Evolutionary conservation across 306 rosid genomes (phyloP), one percentile per base, ranked within the genome.

Genomic region (Inga leiocalycina): DNA sequence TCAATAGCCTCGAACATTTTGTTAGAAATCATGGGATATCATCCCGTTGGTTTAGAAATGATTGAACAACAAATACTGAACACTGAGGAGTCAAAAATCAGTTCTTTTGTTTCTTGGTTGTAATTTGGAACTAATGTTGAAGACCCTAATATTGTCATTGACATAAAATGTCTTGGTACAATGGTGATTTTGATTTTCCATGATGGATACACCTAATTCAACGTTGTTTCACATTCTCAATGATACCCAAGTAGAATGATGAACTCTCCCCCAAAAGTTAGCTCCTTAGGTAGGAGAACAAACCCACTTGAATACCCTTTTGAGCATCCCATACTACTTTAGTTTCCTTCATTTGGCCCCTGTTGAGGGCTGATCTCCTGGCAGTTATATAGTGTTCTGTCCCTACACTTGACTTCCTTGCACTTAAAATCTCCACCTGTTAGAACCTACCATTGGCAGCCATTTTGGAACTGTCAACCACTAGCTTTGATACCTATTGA

Each of bases 141-240:
- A 75, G 66, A 71, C 54, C 62, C 72, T 37, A 64, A 32, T 19
- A 59, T 32, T 37, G 65, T 45, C 44, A 30, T 46, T 69, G 71
- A 75, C 51, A 56, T 65, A 86, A 71, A 30, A 32, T 62, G 67
- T 70, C 76, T 22, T 45, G 51, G 65, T 76, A 83, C 41, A 57
- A 27, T n/a, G 15, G 35, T 54, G 44, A 68, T 77, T 70, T 48
- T 52, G 44, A 49, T 35, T 80, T 77, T 77, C 68, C 51, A 10
- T 30, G 49, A 78, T 17, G 66, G 24, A 67, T 45, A 30, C 65
- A 54, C 75, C 73, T 76, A 75, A 57, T 80, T 6, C 8, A 67
- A 76, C 45, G 19, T 76, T n/a, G 57, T 71, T 64, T 71, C 54
- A 65, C 52, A 64, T 72, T 16, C 52, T 64, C 62, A 76, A 2